Conservation (phyloP, 2,329 filamentous ascomycete species). For the Fusarium protoensiforme region DNA sequence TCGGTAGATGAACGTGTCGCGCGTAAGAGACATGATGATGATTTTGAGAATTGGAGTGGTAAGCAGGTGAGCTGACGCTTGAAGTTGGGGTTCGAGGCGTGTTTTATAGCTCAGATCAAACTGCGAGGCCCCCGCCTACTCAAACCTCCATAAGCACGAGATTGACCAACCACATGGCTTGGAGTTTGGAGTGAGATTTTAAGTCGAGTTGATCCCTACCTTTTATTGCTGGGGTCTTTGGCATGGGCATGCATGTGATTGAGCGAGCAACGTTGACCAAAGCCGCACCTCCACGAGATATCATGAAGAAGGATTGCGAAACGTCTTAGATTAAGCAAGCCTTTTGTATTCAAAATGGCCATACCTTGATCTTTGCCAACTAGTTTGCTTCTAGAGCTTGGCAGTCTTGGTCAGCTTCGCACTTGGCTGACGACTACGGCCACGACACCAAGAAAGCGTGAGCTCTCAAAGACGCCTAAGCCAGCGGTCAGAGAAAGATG, state of each 20-base stretch:
- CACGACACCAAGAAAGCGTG: not conserved
- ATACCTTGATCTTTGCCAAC: not conserved
- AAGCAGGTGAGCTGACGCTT: not conserved
- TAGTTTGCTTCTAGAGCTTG: too few species aligned
- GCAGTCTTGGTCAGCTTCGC: not conserved
- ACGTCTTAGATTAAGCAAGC: not conserved
- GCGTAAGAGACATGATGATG: not conserved
- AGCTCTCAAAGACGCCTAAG: not conserved
- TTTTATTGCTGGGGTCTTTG: not conserved
- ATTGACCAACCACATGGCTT: not conserved
- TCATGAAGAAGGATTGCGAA: not conserved
- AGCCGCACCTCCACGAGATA: not conserved
- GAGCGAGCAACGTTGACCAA: not conserved
- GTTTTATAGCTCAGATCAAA: not conserved
- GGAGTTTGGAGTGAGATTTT: not conserved
- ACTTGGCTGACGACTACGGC: not conserved
- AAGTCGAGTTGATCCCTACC: not conserved
- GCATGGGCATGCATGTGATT: not conserved
- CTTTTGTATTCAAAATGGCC: not conserved
- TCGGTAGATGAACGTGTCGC: conserved; percentile 23
- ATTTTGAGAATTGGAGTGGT: not conserved
- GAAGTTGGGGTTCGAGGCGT: not conserved
- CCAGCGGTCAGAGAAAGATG: too few species aligned
- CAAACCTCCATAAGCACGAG: not conserved
- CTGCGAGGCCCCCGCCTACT: not conserved